Base-by-base conservation (phyloP, 768 basidiomycete genomes). In the Sistotremastrum niveocremeum region DNA sequence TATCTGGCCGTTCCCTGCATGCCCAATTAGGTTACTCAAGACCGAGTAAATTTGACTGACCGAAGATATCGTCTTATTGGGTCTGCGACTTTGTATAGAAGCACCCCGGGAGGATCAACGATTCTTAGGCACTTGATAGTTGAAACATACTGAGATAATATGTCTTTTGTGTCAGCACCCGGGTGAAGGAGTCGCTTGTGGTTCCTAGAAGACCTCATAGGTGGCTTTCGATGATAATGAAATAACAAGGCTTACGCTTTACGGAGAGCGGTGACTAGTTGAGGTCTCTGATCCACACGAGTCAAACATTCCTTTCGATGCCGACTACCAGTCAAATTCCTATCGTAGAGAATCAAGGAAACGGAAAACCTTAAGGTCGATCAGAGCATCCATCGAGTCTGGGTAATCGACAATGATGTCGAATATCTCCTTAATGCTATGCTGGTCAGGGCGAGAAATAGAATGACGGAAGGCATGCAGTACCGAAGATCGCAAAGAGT, bases 341-440 rank as follows among this genome's bases (percentile, higher is more conserved):
- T 32, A 46, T 39, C 12, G 47, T 36, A 20, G 20, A 20, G 20
- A 20, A 39, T 12, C 29, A 42, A 10, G 9, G 4, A n/a, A 8
- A 29, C 28, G 4, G 45, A 60, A 28, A 49, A 87, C 90, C 65
- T 77, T 84, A 12, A 98, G 69, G 63, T 99, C 95, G 47, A 83
- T 73, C 12, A 98, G 64, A 0, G 90, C 91, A 3, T 81, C 78
- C 52, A 68, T 70, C 0, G 93, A 94, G 49, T 91, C 85, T 0
- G 94, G 91, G 54, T 78, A 93, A 55, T 94, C 88, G 46, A 97
- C 80, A 48, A 98, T 94, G 46, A 98, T 95, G 52, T 94, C 89
- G 57, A 95, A 98, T 12, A 98, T 82, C 60, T 98, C 93, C 42
- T 67, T 70, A 20, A 65, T 64, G 28, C 70, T 48, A 77, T 82